A percentile compares a stretch with the other conserved stretches of the same genome.
Conservation (phyloP, 306 rosid genomes). For the Malus fusca region DNA sequence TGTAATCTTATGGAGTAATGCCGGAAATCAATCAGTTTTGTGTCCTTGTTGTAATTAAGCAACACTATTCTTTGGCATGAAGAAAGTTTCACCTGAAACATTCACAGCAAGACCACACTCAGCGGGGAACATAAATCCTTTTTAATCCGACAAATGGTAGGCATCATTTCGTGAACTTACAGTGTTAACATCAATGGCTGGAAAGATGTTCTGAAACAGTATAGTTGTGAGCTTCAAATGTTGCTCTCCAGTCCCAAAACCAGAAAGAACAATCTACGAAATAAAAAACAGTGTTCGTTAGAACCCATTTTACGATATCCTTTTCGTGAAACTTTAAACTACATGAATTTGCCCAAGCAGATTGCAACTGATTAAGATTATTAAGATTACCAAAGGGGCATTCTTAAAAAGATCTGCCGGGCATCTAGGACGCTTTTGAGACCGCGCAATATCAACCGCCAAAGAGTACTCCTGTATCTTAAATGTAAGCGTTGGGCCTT, state of each 20-base stretch:
- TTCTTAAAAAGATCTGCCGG: constrained; percentile 85
- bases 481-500: constrained; percentile 89
- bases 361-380: constrained; percentile 6
- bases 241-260: constrained; percentile 70
- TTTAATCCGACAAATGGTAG: background rate
- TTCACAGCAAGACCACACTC: constrained; percentile 13
- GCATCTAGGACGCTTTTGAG: constrained; percentile 82
- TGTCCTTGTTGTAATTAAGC: constrained; percentile 88
- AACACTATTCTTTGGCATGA: constrained; percentile 92
- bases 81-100: constrained; percentile 74
- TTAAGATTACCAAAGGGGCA: constrained; percentile 69
- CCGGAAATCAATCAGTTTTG: constrained; percentile 82
- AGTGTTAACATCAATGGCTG: constrained; percentile 91
- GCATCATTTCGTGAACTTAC: constrained; percentile 39
- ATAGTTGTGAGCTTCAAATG: constrained; percentile 69
- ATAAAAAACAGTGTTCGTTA: background rate
- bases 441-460: constrained; percentile 67
- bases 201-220: constrained; percentile 89
- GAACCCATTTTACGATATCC: background rate
- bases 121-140: background rate
- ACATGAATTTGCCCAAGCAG: background rate
- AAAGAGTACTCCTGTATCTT: constrained; percentile 71
- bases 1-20: constrained; percentile 89
- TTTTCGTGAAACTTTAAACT: background rate
- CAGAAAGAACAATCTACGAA: constrained; percentile 86